These are phyloP conservation scores for Malania oleifera DNA, from an alignment of 164 flowering plant genomes.

Conservation along the genomic window DNA sequence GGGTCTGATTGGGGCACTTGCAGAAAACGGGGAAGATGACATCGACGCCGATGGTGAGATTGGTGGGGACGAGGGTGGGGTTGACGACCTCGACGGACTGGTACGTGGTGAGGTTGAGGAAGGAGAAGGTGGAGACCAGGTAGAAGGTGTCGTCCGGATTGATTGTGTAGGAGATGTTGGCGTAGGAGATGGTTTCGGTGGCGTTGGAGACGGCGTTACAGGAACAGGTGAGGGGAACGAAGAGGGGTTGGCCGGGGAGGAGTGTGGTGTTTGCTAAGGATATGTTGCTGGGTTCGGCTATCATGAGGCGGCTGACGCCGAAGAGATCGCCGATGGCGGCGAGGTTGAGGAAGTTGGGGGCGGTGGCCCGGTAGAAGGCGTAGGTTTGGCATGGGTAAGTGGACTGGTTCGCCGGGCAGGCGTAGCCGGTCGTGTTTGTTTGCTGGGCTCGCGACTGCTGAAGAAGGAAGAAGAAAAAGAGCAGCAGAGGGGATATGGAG, in stretches of 20 bases:
- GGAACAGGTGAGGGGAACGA: constrained; percentile 68
- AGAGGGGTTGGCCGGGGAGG: constrained; percentile 47
- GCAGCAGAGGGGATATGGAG: constrained; percentile 6
- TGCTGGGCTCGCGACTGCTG: constrained; percentile 8
- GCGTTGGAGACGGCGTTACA: constrained; percentile 36
- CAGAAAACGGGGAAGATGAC: constrained; percentile 71
- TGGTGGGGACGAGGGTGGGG: constrained; percentile 49
- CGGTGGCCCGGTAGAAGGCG: constrained; percentile 46
- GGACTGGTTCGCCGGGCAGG: constrained; percentile 41
- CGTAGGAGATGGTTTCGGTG: constrained; percentile 33
- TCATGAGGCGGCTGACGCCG: constrained; percentile 53
- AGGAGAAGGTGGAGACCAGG: constrained; percentile 38
- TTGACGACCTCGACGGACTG: constrained; percentile 64
- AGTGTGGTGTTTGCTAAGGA: constrained; percentile 50
- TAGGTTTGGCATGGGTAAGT: constrained; percentile 60
- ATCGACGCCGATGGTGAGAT: constrained; percentile 38
- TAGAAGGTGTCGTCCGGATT: constrained; percentile 54
- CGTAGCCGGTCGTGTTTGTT: constrained; percentile 46
- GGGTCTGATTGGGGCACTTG: constrained; percentile 61
- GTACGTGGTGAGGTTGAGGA: constrained; percentile 66
- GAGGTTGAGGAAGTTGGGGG: constrained; percentile 56
- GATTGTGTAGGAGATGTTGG: constrained; percentile 53
- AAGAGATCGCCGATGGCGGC: constrained; percentile 76
- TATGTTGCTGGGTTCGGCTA: constrained; percentile 66
- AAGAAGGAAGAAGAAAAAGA: constrained; percentile 15